A percentile compares a stretch with the other conserved stretches of the same genome.
Conservation (phyloP, 768 basidiomycete species). For the Suillus alpinus region DNA sequence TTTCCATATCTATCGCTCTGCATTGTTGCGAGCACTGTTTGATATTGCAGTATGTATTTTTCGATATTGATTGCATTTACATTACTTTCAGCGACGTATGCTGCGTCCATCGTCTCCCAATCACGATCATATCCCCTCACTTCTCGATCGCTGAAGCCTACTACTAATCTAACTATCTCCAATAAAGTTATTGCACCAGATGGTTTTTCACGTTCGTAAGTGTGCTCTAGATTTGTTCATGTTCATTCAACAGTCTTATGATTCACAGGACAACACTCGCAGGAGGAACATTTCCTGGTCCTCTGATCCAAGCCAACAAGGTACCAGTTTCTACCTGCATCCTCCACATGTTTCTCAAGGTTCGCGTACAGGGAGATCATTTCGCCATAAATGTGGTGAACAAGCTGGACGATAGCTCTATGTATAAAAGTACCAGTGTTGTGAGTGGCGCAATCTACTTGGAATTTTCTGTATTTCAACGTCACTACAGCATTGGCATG, state of each 20-base stretch:
- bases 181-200: background rate
- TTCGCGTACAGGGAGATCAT: background rate
- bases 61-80: background rate
- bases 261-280: background rate
- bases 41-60: constrained; percentile 4
- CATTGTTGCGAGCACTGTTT: background rate
- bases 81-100: background rate
- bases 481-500: background rate
- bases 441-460: background rate
- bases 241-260: background rate
- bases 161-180: background rate
- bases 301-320: background rate
- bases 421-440: background rate
- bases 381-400: background rate
- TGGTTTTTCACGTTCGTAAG: background rate
- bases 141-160: background rate
- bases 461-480: background rate
- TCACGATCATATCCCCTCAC: background rate
- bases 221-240: background rate
- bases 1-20: background rate
- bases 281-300: background rate
- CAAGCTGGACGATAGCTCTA: background rate
- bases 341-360: background rate
- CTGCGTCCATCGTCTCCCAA: background rate
- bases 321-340: background rate